These are phyloP conservation scores for Nothomitra cinnamomea DNA, from an alignment of 2,329 filamentous ascomycete species.

Conservation along the genomic window DNA sequence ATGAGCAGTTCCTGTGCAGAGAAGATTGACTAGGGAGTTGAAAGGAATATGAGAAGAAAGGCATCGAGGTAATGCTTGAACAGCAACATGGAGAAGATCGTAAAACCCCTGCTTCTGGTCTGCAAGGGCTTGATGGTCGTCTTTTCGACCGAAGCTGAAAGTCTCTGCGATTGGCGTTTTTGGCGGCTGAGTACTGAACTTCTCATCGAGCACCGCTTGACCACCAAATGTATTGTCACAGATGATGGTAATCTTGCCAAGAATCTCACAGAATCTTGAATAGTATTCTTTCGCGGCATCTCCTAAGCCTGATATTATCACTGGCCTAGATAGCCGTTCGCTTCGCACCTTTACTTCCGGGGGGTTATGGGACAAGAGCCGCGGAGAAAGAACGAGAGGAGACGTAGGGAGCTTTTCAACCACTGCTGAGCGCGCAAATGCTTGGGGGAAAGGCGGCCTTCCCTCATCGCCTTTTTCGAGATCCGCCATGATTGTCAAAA, in stretches of 20 bases:
- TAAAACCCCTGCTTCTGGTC: conserved; percentile 93
- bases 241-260: conserved; percentile 89
- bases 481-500: conserved; percentile 83
- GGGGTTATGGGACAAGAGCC: conserved; percentile 29
- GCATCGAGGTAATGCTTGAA: conserved; percentile 89
- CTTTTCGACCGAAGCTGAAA: conserved; percentile 74
- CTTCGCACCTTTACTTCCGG: conserved; percentile 24
- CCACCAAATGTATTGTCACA: conserved; percentile 96
- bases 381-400: conserved; percentile 25
- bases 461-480: conserved; percentile 68
- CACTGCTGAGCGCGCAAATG: conserved; percentile 32
- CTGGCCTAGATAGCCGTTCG: conserved; percentile 48
- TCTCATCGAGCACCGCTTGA: conserved; percentile 87
- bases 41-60: conserved; percentile 81
- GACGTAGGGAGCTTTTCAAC: conserved; percentile 22
- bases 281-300: conserved; percentile 76
- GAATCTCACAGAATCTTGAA: conserved; percentile 77
- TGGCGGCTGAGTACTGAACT: conserved; percentile 70
- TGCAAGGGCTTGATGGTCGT: conserved; percentile 53
- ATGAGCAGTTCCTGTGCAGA: conserved; percentile 94
- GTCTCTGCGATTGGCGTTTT: conserved; percentile 93
- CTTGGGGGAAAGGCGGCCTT: conserved; percentile 67
- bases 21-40: conserved; percentile 79
- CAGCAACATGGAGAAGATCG: conserved; percentile 83
- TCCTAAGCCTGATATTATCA: conserved; percentile 44